Evolutionary conservation across 108 stramenopile genomes (phyloP).

Genomic region (Pseudonitzschia multiseries): DNA sequence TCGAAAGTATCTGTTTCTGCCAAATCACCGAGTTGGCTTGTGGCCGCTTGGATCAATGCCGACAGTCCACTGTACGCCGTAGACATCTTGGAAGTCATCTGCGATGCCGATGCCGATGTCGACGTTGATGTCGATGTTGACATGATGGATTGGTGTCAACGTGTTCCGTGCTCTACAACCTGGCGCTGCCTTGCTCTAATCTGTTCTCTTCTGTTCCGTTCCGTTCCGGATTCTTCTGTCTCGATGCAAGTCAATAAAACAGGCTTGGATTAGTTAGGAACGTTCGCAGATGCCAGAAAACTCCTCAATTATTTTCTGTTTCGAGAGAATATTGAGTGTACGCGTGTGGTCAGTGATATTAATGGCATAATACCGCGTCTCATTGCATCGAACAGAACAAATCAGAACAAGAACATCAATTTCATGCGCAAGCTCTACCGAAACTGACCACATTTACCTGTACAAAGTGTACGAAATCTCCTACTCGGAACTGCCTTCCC

Average conservation of each 20-base stretch:
- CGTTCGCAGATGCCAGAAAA: neutral
- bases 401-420: neutral
- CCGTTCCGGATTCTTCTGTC: neutral
- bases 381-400: neutral
- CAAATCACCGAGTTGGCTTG: slow-evolving; percentile 42
- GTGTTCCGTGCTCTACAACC: neutral
- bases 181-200: neutral
- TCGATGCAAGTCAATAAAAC: neutral
- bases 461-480: too few species aligned
- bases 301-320: neutral
- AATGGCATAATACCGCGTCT: too few species aligned
- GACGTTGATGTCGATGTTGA: neutral
- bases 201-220: neutral
- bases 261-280: neutral
- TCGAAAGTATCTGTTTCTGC: slow-evolving; percentile 25
- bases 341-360: too few species aligned
- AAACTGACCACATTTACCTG: too few species aligned
- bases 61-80: slow-evolving; percentile 44
- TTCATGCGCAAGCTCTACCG: too few species aligned
- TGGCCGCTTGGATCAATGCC: slow-evolving; percentile 56
- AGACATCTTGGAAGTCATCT: slow-evolving; percentile 12
- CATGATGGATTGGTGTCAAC: neutral
- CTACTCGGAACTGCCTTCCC: too few species aligned
- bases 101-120: neutral
- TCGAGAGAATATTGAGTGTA: too few species aligned